Conservation (phyloP, 1,139 yeast genomes). For the Yamadazyma siamensis region DNA sequence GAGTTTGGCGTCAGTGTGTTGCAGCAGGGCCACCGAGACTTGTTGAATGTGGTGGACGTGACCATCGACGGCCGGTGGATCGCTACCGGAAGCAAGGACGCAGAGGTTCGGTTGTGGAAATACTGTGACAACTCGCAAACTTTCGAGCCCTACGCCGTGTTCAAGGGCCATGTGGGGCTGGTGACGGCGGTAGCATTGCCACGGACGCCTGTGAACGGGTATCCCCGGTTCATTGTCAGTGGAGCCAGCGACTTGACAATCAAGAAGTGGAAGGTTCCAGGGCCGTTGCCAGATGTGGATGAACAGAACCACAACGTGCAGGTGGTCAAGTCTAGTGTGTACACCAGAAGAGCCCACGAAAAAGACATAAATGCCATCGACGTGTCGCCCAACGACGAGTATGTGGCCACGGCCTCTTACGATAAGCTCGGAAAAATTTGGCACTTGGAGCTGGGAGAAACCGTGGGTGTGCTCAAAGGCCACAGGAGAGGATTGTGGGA, state of each 20-base stretch:
- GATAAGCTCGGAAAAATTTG: conserved; percentile 90
- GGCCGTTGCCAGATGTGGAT: conserved; percentile 17
- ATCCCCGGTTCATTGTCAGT: conserved; percentile 74
- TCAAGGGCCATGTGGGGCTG: conserved; percentile 83
- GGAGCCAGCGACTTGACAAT: conserved; percentile 89
- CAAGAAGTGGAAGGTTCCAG: conserved; percentile 82
- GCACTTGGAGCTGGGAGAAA: conserved; percentile 80
- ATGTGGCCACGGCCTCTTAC: conserved; percentile 92
- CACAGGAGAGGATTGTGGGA: conserved; percentile 97
- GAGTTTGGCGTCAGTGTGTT: no score
- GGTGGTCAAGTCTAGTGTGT: conserved; percentile 56
- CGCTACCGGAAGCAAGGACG: conserved; percentile 91
- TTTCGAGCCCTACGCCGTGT: conserved; percentile 58
- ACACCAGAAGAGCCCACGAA: conserved; percentile 94
- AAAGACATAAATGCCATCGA: conserved; percentile 91
- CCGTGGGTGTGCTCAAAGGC: conserved; percentile 78
- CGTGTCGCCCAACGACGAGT: conserved; percentile 82
- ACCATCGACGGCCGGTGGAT: conserved; percentile 83
- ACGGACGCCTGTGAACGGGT: conserved; percentile 44
- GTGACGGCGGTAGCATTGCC: conserved; percentile 83
- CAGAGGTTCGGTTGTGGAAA: conserved; percentile 80
- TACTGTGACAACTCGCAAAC: conserved; percentile 38
- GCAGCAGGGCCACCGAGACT: conserved; percentile 79
- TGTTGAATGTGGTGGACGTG: conserved; percentile 76
- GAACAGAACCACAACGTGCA: conserved; percentile 9